Evolutionary conservation across 2,329 filamentous ascomycete genomes (phyloP), one percentile per base, ranked within the genome.

Genomic region (Helicocarpus griseus): DNA sequence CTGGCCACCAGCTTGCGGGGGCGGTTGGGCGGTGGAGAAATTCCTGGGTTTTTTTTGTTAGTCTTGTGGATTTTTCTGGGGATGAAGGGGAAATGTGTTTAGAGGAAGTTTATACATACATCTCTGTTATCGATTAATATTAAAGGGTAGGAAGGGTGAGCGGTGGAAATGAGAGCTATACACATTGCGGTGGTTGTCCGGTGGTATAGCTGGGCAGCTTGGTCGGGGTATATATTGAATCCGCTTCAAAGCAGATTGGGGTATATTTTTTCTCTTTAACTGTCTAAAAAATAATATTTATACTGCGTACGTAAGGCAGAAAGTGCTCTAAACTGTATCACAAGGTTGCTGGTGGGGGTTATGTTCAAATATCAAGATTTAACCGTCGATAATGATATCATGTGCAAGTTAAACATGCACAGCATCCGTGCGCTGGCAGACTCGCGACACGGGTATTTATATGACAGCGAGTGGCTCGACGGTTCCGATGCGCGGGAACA

Each of bases 71-170:
- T n/a, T 21, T 48, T 21, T 28, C 11, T 24, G 31, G 28, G 11
- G 38, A 5, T 22, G 3, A n/a, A n/a, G n/a, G n/a, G n/a, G n/a
- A n/a, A n/a, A 36, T n/a, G 2, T 31, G 40, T 38, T 39, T 35
- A 17, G 8, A 9, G 36, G 14, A 33, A 6, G 22, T 29, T 6
- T 26, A 21, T 9, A 53, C 63, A 51, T 67, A 76, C 86, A 72
- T 91, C 87, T 60, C 87, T 80, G 66, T 91, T 91, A 70, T 89
- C 81, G 63, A 89, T 74, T 54, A 87, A 71, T 60, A 91, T 85
- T 54, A 90, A 75, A 24, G 84, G 77, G 68, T 90, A 90, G 58
- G 78, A 74, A 8, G 87, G 86, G 63, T 90, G 86, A 43, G 83
- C 77, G 17, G 86, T 90, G 24, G 86, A 87, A 53, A 88, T 73